These are phyloP conservation scores for Cornus florida DNA, from an alignment of 148 eudicot species.

Conservation along the genomic window DNA sequence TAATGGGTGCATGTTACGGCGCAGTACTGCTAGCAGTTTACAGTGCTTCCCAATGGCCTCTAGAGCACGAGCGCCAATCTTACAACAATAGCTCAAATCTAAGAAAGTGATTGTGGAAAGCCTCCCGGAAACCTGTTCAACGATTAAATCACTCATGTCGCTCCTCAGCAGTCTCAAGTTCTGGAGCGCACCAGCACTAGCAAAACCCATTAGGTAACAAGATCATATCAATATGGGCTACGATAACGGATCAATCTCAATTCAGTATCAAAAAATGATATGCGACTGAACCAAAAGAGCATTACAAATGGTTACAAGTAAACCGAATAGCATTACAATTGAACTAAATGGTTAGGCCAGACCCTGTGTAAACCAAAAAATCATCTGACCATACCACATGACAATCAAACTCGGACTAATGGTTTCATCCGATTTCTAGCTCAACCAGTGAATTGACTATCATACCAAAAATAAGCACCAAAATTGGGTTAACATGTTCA, in stretches of 20 bases:
- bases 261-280: background rate
- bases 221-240: background rate
- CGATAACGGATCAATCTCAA: background rate
- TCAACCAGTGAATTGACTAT: background rate
- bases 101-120: slow-evolving; percentile 41
- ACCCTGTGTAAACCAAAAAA: too few relatives aligned
- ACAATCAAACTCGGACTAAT: background rate
- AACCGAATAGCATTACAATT: too few relatives aligned
- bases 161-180: slow-evolving; percentile 53
- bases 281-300: background rate
- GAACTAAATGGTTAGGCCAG: too few relatives aligned
- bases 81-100: slow-evolving; percentile 63
- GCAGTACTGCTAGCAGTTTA: slow-evolving; percentile 45
- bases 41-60: slow-evolving; percentile 70
- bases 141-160: slow-evolving; percentile 52
- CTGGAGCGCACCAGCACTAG: slow-evolving; percentile 60
- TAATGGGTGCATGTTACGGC: slow-evolving; percentile 72
- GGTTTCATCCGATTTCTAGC: slow-evolving; percentile 1
- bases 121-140: slow-evolving; percentile 54
- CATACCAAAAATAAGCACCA: too few relatives aligned
- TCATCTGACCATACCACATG: too few relatives aligned
- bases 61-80: slow-evolving; percentile 45
- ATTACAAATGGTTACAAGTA: too few relatives aligned
- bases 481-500: background rate
- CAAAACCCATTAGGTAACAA: slow-evolving; percentile 12